Conservation (phyloP, 1,284 basidiomycete genomes). For the Fomitopsis pinicola region DNA sequence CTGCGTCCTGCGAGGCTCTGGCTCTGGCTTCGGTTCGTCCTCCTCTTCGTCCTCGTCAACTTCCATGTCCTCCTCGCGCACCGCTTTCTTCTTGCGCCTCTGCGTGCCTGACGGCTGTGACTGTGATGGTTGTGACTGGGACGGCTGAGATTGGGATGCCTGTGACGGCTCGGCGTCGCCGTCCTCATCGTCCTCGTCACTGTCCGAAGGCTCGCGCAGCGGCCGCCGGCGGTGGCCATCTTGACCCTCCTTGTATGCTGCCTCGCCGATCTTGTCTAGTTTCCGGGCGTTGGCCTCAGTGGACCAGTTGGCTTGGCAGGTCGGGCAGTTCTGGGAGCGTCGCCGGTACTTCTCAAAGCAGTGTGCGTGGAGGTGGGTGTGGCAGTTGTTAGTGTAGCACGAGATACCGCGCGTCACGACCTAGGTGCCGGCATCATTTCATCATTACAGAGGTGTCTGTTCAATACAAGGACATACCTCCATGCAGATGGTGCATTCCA, state of each 20-base stretch:
- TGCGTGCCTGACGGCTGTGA: conserved; percentile 25
- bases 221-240: conserved; percentile 44
- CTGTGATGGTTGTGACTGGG: conserved; percentile 15
- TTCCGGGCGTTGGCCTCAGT: conserved; percentile 35
- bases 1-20: conserved; percentile 19
- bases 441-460: background rate
- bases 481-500: conserved; percentile 73
- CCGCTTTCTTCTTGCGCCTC: conserved; percentile 26
- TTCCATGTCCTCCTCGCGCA: conserved; percentile 27
- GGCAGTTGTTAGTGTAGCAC: conserved; percentile 63
- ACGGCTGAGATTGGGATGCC: conserved; percentile 17
- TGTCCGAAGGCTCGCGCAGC: conserved; percentile 27
- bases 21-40: conserved; percentile 24
- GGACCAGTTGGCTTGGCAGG: conserved; percentile 58
- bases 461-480: conserved; percentile 41
- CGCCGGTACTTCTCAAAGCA: conserved; percentile 53
- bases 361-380: conserved; percentile 60
- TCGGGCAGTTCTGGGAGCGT: conserved; percentile 46
- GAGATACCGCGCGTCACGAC: conserved; percentile 63
- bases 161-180: conserved; percentile 29
- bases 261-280: conserved; percentile 59
- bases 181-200: conserved; percentile 38
- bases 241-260: conserved; percentile 53
- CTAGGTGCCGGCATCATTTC: conserved; percentile 28
- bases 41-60: conserved; percentile 31